Evolutionary conservation across 306 rosid genomes (phyloP), one percentile per base, ranked within the genome.

Genomic region (Cicer pinnatifidum): DNA sequence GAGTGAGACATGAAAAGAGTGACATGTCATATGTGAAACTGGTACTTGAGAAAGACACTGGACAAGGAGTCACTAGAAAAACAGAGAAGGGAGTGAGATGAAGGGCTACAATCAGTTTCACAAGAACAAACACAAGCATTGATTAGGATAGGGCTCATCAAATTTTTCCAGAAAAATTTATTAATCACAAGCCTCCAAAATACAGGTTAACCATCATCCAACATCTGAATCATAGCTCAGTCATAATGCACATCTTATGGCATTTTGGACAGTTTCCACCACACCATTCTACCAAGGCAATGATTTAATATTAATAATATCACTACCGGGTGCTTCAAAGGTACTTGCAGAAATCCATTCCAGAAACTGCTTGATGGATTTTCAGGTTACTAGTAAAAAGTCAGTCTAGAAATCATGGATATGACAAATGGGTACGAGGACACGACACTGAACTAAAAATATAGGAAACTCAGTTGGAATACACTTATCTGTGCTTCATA

Each of bases 351-450:
- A 65, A 77, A 47, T 13, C 40, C 67, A 33, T 9, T 41, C 44
- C 28, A 78, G 11, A 47, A 16, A 56, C 58, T 45, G 43, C 69
- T 59, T 37, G 9, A 20, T 57, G 73, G 56, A 75, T 23, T 17
- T 10, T 23, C n/a, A 33, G 67, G 12, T 65, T 43, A 23, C 46
- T 19, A 52, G 59, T 52, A 23, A 40, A 19, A 53, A 4, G 8
- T 28, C 63, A 75, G 45, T 20, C 72, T 75, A 75, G 67, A 72
- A 52, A 65, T 41, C 54, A 52, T 19, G 46, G 63, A 65, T 40
- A 44, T 57, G 60, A 73, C 60, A 20, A 28, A n/a, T 0, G 40
- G 47, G 52, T 1, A 33, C 3, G 39, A 1, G 53, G 58, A 66
- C 73, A 53, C 1, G 1, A 5, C 56, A 54, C 43, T 53, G 40